Conservation (phyloP, 2,329 filamentous ascomycete species). For the Fusarium humuli region DNA sequence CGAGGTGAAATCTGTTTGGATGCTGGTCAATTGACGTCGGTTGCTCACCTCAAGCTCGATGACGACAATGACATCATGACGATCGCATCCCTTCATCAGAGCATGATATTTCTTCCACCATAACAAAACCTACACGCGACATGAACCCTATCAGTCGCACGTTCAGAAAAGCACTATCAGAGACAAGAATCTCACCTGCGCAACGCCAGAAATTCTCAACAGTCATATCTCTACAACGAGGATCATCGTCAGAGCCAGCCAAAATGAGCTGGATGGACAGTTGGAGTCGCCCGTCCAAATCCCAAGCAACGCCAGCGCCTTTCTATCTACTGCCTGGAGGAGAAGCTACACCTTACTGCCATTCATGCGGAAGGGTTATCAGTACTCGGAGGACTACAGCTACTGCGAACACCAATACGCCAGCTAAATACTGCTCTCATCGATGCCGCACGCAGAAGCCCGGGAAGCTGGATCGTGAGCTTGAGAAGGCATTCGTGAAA, state of each 20-base stretch:
- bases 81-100: not conserved
- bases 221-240: accelerated
- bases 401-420: slow-evolving; percentile 37
- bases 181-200: accelerated
- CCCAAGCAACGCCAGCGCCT: slow-evolving; percentile 61
- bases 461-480: slow-evolving; percentile 60
- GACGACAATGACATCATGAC: slow-evolving; percentile 38
- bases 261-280: slow-evolving; percentile 58
- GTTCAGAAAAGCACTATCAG: accelerated
- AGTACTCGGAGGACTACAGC: slow-evolving; percentile 51
- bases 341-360: slow-evolving; percentile 65
- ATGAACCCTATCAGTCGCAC: not conserved
- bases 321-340: slow-evolving; percentile 63
- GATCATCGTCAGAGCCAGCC: not conserved
- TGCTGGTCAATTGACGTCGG: not conserved
- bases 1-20: not conserved
- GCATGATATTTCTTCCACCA: not conserved
- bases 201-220: not conserved
- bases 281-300: slow-evolving; percentile 55
- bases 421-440: slow-evolving; percentile 67
- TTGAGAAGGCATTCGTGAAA: slow-evolving; percentile 62
- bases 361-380: slow-evolving; percentile 67
- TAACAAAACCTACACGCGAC: not conserved
- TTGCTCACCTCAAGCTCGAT: not conserved
- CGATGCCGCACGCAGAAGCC: slow-evolving; percentile 65